Base-by-base conservation (phyloP, 352 stramenopile genomes). In the Saprolegnia parasitica region DNA sequence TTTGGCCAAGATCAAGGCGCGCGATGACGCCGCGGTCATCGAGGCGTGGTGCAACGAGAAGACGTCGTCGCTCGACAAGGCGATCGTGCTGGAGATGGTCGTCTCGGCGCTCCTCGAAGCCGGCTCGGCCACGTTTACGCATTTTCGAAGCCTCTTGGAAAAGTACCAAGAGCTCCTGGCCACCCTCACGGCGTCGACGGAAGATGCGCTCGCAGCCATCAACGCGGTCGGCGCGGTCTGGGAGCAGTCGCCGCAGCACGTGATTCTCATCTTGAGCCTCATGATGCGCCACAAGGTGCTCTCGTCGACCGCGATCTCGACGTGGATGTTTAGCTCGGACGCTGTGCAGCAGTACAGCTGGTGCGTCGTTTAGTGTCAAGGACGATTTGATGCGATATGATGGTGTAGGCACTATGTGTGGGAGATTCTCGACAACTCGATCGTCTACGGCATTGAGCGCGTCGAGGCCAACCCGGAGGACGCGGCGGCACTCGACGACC, bases 341-440 rank as follows among this genome's bases (percentile, higher is more conserved):
- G 83, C 84, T 5, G 79, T 92, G 21, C 86, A 93, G 76, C 86
- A 95, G 68, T 95, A 92, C 74, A 93, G 86, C 74, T 95, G 86
- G 86, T 70, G 61, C 35, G 32, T 39, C 23, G 47, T 23, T 56
- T 8, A 63, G 5, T 21, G 32, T 8, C 32, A n/a, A n/a, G n/a
- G n/a, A n/a, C n/a, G n/a, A n/a, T n/a, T n/a, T n/a, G n/a, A n/a
- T 49, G 18, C 42, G 18, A 23, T 52, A 52, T 8, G 15, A 23
- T 52, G 15, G n/a, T 20, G 21, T 70, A 70, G 63, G 63, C 86
- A 85, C 40, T 95, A 95, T 67, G 82, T 95, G 54, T 95, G 86
- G 86, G 81, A 80, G 5, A 91, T 95, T 52, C 61, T 91, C 40
- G 76, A 89, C 61, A 83, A 90, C 46, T 90, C 86, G 24, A 50